Percentiles rank a stretch among this genome's conserved stretches.
These are phyloP conservation scores for Ophiostoma fasciatum DNA, from an alignment of 2,329 filamentous ascomycete species.

Conservation along the genomic window DNA sequence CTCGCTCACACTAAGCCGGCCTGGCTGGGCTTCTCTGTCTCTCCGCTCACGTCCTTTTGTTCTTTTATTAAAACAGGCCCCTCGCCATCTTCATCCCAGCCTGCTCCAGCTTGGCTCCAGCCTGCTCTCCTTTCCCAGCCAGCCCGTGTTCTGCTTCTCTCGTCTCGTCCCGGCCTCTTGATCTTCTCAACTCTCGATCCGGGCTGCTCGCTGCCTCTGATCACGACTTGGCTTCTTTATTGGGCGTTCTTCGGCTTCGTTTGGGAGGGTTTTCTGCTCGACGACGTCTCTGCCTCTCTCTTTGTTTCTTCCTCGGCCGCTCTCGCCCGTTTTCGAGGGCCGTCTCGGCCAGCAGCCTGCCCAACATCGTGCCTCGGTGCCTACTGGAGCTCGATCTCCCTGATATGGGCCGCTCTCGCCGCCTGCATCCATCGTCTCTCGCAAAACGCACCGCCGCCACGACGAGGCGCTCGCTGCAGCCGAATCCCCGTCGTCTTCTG, in stretches of 20 bases:
- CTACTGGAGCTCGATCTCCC: conserved; percentile 19
- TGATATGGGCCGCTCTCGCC: conserved; percentile 18
- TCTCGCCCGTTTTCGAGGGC: conserved; percentile 5
- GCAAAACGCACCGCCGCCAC: too few relatives aligned
- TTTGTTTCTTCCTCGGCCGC: conserved; percentile 13
- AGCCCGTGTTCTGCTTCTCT: neutral
- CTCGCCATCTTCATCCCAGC: conserved; percentile 5
- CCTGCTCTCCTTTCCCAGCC: conserved; percentile 6
- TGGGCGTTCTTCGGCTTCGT: conserved; percentile 1
- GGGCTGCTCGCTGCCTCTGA: too few relatives aligned
- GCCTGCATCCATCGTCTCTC: too few relatives aligned
- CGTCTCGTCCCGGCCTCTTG: too few relatives aligned
- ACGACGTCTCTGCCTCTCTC: conserved; percentile 1
- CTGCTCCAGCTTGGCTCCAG: conserved; percentile 7
- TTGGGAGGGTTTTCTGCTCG: neutral
- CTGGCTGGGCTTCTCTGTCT: neutral
- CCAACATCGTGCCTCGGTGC: neutral
- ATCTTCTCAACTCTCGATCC: too few relatives aligned
- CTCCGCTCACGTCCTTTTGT: neutral
- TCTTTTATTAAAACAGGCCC: conserved; percentile 8
- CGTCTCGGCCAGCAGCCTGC: too few relatives aligned
- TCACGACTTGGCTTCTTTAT: conserved; percentile 2
- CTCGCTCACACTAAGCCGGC: too few relatives aligned
- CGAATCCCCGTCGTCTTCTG: too few relatives aligned
- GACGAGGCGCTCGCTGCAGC: too few relatives aligned